Evolutionary conservation across 306 rosid genomes (phyloP).

Genomic region (Cicer bijugum): DNA sequence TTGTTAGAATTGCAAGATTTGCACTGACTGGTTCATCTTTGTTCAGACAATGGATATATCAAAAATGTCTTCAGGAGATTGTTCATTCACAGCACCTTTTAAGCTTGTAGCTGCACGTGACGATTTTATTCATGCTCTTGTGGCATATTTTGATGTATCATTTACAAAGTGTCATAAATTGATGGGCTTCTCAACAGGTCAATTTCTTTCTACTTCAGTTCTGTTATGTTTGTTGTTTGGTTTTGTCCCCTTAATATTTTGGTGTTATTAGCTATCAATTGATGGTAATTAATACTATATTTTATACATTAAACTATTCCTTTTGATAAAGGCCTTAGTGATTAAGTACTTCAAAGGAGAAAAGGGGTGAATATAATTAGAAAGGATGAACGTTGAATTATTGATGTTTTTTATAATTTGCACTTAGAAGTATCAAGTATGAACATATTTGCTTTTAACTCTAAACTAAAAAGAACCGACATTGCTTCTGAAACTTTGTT

Average conservation of each 20-base stretch:
- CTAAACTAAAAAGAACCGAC: neutral
- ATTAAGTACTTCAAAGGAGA: neutral
- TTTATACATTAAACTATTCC: neutral
- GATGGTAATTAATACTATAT: neutral
- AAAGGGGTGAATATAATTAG: neutral
- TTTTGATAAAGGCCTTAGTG: neutral
- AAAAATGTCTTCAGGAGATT: slow-evolving; percentile 93
- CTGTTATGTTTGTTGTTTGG: slow-evolving; percentile 12
- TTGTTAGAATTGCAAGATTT: slow-evolving; percentile 8
- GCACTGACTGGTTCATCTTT: slow-evolving; percentile 43
- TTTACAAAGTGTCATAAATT: slow-evolving; percentile 91
- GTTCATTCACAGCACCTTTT: slow-evolving; percentile 89
- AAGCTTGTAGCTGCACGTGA: slow-evolving; percentile 90
- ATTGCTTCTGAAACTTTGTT: slow-evolving; percentile 7
- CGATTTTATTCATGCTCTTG: slow-evolving; percentile 92
- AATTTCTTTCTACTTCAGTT: slow-evolving; percentile 40
- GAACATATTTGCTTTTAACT: neutral
- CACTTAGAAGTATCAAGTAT: slow-evolving; percentile 23
- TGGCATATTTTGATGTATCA: slow-evolving; percentile 93
- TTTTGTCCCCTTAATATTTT: slow-evolving; percentile 10
- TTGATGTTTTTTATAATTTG: neutral
- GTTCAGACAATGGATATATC: slow-evolving; percentile 96
- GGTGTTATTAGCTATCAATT: neutral
- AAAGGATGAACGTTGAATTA: slow-evolving; percentile 8
- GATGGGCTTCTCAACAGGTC: slow-evolving; percentile 97